Conservation (phyloP, 495 filamentous ascomycete species). For the Neurospora sp. region DNA sequence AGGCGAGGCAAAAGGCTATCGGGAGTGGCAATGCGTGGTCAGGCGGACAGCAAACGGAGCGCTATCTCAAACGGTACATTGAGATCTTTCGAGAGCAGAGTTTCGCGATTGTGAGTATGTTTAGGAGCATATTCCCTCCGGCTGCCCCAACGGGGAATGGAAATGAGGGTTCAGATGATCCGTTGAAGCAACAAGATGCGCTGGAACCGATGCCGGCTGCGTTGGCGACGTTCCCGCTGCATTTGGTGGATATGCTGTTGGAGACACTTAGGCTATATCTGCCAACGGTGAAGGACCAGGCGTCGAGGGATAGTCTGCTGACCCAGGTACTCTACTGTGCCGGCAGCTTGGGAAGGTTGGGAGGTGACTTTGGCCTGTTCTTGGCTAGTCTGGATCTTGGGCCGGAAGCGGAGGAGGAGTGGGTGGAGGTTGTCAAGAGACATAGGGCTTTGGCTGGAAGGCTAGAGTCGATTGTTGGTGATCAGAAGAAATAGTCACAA, state of each 20-base stretch:
- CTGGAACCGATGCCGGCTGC: conserved; percentile 64
- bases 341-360: conserved; percentile 81
- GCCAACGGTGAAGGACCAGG: conserved; percentile 70
- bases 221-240: conserved; percentile 73
- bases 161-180: not conserved
- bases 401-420: conserved; percentile 55
- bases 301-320: conserved; percentile 71
- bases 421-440: conserved; percentile 86
- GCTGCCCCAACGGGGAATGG: conserved; percentile 9
- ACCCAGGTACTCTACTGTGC: conserved; percentile 96
- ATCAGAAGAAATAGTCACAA: conserved; percentile 20
- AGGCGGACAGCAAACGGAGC: conserved; percentile 83
- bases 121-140: conserved; percentile 74
- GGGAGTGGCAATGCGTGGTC: conserved; percentile 44
- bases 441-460: conserved; percentile 79
- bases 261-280: conserved; percentile 72
- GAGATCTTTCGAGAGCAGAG: conserved; percentile 98
- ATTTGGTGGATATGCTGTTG: conserved; percentile 73
- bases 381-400: conserved; percentile 54
- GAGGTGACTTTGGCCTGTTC: conserved; percentile 87
- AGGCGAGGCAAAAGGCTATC: conserved; percentile 30
- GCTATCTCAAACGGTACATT: conserved; percentile 89
- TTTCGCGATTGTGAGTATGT: conserved; percentile 89
- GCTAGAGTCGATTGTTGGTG: conserved; percentile 69
- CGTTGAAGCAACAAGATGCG: conserved; percentile 34